Conservation (phyloP, 2,329 filamentous ascomycete genomes). For the Lachnellula subtilissima region DNA sequence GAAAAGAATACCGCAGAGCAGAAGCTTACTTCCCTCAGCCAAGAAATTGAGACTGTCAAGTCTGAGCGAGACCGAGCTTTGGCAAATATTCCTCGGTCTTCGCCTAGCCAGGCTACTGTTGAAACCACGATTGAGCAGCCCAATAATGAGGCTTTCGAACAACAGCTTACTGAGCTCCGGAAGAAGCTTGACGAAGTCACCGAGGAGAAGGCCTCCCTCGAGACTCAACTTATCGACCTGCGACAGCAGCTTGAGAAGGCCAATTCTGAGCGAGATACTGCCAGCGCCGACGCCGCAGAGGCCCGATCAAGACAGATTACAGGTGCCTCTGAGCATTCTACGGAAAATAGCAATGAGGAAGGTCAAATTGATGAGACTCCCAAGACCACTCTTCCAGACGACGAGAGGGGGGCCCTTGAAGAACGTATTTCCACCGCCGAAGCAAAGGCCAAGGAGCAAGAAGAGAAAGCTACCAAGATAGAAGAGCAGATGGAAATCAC, state of each 20-base stretch:
- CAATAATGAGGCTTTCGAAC: slow-evolving; percentile 44
- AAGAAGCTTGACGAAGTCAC: slow-evolving; percentile 63
- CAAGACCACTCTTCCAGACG: slow-evolving; percentile 42
- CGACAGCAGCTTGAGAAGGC: slow-evolving; percentile 56
- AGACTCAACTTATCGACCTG: slow-evolving; percentile 54
- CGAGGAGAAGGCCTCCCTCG: slow-evolving; percentile 64
- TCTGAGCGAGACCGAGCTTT: slow-evolving; percentile 42
- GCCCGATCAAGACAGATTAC: slow-evolving; percentile 39
- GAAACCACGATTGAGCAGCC: slow-evolving; percentile 46
- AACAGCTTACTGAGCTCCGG: slow-evolving; percentile 44
- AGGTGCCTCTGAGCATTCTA: slow-evolving; percentile 20
- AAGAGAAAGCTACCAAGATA: slow-evolving; percentile 51
- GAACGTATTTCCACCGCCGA: slow-evolving; percentile 57
- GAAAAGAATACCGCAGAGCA: slow-evolving; percentile 32
- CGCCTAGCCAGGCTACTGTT: slow-evolving; percentile 31
- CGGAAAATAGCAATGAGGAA: slow-evolving; percentile 52
- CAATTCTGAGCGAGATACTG: slow-evolving; percentile 56
- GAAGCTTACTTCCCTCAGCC: slow-evolving; percentile 31
- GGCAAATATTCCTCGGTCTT: slow-evolving; percentile 18
- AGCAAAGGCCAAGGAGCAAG: slow-evolving; percentile 57
- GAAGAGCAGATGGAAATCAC: slow-evolving; percentile 58
- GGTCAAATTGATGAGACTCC: slow-evolving; percentile 45
- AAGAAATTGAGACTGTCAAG: slow-evolving; percentile 40
- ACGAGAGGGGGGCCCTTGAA: slow-evolving; percentile 57
- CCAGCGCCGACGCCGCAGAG: slow-evolving; percentile 35